Evolutionary conservation across 2,329 filamentous ascomycete genomes (phyloP), one percentile per base, ranked within the genome.

Genomic region (Colletotrichum caudatum): DNA sequence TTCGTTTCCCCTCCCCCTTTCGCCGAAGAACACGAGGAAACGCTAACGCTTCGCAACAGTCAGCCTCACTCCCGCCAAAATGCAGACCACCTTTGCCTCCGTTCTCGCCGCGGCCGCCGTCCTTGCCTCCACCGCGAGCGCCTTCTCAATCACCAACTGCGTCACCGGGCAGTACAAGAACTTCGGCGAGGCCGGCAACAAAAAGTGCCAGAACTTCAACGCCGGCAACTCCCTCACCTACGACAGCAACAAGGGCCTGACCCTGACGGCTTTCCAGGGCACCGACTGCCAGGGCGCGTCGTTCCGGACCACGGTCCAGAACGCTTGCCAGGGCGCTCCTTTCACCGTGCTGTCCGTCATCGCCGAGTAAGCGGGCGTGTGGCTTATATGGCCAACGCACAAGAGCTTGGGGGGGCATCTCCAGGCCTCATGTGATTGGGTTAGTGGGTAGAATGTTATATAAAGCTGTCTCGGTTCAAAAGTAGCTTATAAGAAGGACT

Each of bases 201-300:
- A 20, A 1, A 50, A 50, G 46, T 50, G 46, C 46, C 9, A 50
- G n/a, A 50, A 50, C 46, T 50, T 50, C 46, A 50, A 50, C 46
- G 46, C 46, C n/a, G 46, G 46, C 46, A 26, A 11, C n/a, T 50
- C 46, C 46, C 46, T 50, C 46, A 23, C 46, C 46, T 50, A 50
- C n/a, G 46, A 50, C 46, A 50, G 46, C 46, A 50, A 50, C 46
- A 50, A 50, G 46, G 46, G 46, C 46, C n/a, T 50, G n/a, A 26
- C 46, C 46, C 11, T 50, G n/a, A 50, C 9, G 46, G 46, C 46
- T 11, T 50, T 50, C 46, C 46, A 50, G 46, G 46, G 46, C 9
- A 50, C 46, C 46, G 46, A 50, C 46, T 50, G 46, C n/a, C n/a
- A 50, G 46, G 46, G 46, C n/a, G 9, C n/a, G 18, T 50, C 46